Evolutionary conservation across 352 stramenopile species (phyloP), one percentile per base, ranked within the genome.

Genomic region (Hyaloperonospora brassicae): DNA sequence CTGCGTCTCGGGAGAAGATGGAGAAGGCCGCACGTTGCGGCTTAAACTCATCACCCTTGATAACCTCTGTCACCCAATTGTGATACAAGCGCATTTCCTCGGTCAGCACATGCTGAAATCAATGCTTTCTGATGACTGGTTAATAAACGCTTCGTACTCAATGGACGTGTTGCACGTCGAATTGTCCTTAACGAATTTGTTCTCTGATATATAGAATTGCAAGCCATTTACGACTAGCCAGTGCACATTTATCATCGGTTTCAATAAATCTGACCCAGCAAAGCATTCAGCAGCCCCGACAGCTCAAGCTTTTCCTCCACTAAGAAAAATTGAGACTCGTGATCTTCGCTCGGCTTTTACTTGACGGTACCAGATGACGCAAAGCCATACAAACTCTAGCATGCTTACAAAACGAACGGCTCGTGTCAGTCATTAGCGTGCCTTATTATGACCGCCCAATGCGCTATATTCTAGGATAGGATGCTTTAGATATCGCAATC

Each of bases 41-140:
- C 59, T 85, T 72, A 30, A 75, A 76, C 50, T 87, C 78, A 55
- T 81, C 76, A 55, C 75, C 77, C 54, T 90, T 89, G 51, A 93
- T 66, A 0, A 79, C 83, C 9, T 90, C 79, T 35, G 83, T 93
- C 44, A 93, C 79, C 52, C 86, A 90, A n/a, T 77, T 82, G 53
- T 88, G 94, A 66, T 93, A 95, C 7, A 94, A 57, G 54, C 93
- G 84, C 77, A 95, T 91, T 64, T 95, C 86, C 44, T 93, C 79
- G 3, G 86, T 91, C 35, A 95, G 65, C 51, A 92, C 79, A 67
- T 93, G 83, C 63, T 93, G 90, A 27, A 90, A 78, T 11, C 87
- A 69, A 14, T 73, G 83, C 55, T 90, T 90, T 50, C 79, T 71
- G 58, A 87, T 76, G 27, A 87, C 75, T 73, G 66, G 57, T 66